Conservation (phyloP, 352 stramenopile species). For the Globisporangium acanthophoron region DNA sequence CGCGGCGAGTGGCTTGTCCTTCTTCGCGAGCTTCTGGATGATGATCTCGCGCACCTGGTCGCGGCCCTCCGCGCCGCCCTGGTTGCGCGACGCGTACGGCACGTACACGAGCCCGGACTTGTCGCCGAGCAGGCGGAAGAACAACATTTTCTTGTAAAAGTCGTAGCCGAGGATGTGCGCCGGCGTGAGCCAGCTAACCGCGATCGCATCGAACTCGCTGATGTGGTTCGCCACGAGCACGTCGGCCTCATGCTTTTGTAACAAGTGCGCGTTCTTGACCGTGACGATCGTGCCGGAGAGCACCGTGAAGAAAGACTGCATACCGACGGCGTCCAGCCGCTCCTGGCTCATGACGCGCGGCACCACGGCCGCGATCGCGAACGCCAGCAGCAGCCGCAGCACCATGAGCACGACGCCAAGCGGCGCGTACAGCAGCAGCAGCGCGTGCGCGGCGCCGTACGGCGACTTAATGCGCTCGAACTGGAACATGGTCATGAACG, state of each 20-base stretch:
- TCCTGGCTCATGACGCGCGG: slow-evolving; percentile 35
- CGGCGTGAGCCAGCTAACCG: slow-evolving; percentile 32
- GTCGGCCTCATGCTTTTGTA: slow-evolving; percentile 18
- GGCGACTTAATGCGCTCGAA: slow-evolving; percentile 60
- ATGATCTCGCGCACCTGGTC: slow-evolving; percentile 62
- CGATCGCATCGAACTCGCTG: slow-evolving; percentile 67
- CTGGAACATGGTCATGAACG: slow-evolving; percentile 61
- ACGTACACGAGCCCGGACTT: slow-evolving; percentile 65
- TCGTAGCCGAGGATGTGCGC: slow-evolving; percentile 68
- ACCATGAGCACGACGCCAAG: slow-evolving; percentile 44
- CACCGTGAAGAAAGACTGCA: slow-evolving; percentile 31
- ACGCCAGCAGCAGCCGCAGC: slow-evolving; percentile 27
- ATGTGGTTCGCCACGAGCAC: slow-evolving; percentile 76
- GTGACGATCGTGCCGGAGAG: slow-evolving; percentile 44
- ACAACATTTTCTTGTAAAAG: slow-evolving; percentile 82
- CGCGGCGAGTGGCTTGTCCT: slow-evolving; percentile 44
- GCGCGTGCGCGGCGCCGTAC: slow-evolving; percentile 27
- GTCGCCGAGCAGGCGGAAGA: slow-evolving; percentile 56
- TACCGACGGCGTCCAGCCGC: slow-evolving; percentile 39
- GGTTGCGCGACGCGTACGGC: slow-evolving; percentile 54
- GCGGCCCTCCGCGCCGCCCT: slow-evolving; percentile 39
- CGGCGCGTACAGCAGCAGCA: slow-evolving; percentile 54
- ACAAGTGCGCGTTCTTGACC: slow-evolving; percentile 33
- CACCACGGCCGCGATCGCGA: slow-evolving; percentile 38
- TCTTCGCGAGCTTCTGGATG: slow-evolving; percentile 37